phyloP scores from a whole-genome alignment of 495 filamentous ascomycete species.

The Podospora pseudopauciseta region DNA sequence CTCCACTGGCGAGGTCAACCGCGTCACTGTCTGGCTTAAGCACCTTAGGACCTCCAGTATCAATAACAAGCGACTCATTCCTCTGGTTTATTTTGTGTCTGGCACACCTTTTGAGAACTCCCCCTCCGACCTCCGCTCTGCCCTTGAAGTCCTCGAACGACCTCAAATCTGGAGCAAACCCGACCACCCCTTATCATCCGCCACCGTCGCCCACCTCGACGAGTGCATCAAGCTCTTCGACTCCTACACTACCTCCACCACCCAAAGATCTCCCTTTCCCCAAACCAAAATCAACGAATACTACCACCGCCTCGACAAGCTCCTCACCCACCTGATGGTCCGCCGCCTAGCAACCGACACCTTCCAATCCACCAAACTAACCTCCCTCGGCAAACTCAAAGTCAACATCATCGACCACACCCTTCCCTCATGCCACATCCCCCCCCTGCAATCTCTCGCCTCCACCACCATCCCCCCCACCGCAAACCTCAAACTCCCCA shows the following conservation, averaged over 20 bases:
- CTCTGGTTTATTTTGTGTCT: slow-evolving; percentile 28
- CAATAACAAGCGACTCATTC: neutral
- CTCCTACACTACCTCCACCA: slow-evolving; percentile 5
- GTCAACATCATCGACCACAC: slow-evolving; percentile 28
- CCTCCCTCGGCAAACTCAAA: slow-evolving; percentile 22
- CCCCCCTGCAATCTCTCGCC: slow-evolving; percentile 10
- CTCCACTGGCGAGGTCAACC: neutral
- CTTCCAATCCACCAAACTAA: slow-evolving; percentile 23
- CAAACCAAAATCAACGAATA: slow-evolving; percentile 14
- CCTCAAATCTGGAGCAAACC: slow-evolving; percentile 8
- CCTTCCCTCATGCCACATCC: slow-evolving; percentile 11
- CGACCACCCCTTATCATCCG: slow-evolving; percentile 9
- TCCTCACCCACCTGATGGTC: slow-evolving; percentile 25
- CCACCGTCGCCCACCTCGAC: slow-evolving; percentile 14
- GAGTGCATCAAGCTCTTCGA: slow-evolving; percentile 14
- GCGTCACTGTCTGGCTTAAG: slow-evolving; percentile 22
- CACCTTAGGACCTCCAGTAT: slow-evolving; percentile 15
- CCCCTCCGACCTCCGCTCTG: slow-evolving; percentile 16
- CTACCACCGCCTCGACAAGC: slow-evolving; percentile 15
- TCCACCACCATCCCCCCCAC: neutral
- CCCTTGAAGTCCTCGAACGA: slow-evolving; percentile 16
- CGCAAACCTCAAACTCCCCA: neutral
- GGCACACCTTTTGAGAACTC: slow-evolving; percentile 27
- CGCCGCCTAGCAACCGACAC: slow-evolving; percentile 26
- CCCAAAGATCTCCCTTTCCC: slow-evolving; percentile 7